These are phyloP conservation scores for Hymenoscyphus occultus DNA, from an alignment of 2,329 filamentous ascomycete genomes.

Conservation along the genomic window DNA sequence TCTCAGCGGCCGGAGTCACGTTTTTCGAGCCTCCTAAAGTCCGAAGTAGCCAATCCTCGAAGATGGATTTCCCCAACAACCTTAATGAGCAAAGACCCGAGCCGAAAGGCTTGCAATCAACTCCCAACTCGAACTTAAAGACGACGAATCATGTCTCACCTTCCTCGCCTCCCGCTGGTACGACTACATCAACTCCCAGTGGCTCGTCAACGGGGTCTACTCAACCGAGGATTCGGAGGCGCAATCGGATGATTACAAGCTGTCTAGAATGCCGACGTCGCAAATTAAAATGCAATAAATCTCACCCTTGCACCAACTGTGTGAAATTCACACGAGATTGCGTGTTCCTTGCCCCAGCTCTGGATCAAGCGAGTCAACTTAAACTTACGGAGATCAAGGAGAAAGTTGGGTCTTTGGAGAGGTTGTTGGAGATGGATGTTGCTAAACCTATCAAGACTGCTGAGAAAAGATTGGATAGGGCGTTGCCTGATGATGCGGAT, in stretches of 20 bases:
- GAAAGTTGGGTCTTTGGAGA: constrained; percentile 69
- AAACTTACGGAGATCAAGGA: constrained; percentile 76
- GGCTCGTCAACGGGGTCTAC: constrained; percentile 18
- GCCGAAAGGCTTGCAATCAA: neutral
- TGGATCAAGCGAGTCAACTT: constrained; percentile 68
- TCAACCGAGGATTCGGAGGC: constrained; percentile 38
- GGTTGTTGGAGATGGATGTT: constrained; percentile 66
- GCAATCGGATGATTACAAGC: constrained; percentile 65
- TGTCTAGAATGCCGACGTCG: constrained; percentile 70
- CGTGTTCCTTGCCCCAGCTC: constrained; percentile 37
- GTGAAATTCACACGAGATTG: constrained; percentile 47
- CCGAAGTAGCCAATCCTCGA: neutral
- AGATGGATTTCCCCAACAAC: constrained; percentile 26
- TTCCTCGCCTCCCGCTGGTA: constrained; percentile 13
- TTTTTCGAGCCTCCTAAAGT: neutral
- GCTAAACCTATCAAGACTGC: constrained; percentile 42
- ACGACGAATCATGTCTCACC: constrained; percentile 11
- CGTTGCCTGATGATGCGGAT: constrained; percentile 47
- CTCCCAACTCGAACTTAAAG: constrained; percentile 6
- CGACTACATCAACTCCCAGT: neutral
- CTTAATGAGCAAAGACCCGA: neutral
- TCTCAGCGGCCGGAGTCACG: neutral
- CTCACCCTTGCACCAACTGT: constrained; percentile 58
- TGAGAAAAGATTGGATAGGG: constrained; percentile 20
- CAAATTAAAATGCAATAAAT: constrained; percentile 76